Percentiles rank a stretch among this genome's conserved stretches.
phyloP scores from a whole-genome alignment of 2,329 filamentous ascomycete genomes.

The Gaeumannomyces sp. region DNA sequence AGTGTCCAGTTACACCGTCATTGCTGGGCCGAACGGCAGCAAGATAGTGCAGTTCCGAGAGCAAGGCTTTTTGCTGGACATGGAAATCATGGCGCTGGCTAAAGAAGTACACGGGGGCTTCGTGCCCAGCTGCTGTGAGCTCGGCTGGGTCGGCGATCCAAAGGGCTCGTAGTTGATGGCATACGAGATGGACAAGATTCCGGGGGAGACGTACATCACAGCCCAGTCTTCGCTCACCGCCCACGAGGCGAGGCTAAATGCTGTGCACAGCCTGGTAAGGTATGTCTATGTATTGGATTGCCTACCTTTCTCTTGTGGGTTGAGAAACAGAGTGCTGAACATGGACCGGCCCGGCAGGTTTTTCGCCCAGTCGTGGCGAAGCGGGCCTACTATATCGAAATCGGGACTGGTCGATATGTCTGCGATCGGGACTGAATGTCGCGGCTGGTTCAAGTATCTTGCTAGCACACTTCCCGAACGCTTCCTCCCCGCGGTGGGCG shows the following conservation, averaged over 20 bases:
- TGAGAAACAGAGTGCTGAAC: background rate
- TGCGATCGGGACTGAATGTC: background rate
- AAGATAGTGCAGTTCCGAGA: constrained; percentile 9
- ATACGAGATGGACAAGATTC: constrained; percentile 16
- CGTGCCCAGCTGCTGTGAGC: constrained; percentile 12
- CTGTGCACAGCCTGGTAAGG: background rate
- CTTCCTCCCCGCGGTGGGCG: constrained; percentile 10
- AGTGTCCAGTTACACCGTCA: constrained; percentile 7
- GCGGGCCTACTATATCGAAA: background rate
- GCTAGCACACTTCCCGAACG: constrained; percentile 12
- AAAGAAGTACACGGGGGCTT: constrained; percentile 7
- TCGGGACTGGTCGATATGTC: background rate
- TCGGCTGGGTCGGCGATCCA: constrained; percentile 13
- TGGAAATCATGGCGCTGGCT: constrained; percentile 3
- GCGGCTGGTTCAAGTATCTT: constrained; percentile 10
- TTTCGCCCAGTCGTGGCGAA: constrained; percentile 3
- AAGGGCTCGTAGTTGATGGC: constrained; percentile 9
- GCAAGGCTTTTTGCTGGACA: background rate
- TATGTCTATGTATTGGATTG: background rate
- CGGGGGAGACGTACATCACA: constrained; percentile 12
- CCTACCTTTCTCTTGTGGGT: background rate
- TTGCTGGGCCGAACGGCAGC: constrained; percentile 1
- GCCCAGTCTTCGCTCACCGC: background rate
- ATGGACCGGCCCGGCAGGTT: background rate
- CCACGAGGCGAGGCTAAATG: background rate